Evolutionary conservation across 2,329 filamentous ascomycete genomes (phyloP).

Genomic region (Fusarium sp.): DNA sequence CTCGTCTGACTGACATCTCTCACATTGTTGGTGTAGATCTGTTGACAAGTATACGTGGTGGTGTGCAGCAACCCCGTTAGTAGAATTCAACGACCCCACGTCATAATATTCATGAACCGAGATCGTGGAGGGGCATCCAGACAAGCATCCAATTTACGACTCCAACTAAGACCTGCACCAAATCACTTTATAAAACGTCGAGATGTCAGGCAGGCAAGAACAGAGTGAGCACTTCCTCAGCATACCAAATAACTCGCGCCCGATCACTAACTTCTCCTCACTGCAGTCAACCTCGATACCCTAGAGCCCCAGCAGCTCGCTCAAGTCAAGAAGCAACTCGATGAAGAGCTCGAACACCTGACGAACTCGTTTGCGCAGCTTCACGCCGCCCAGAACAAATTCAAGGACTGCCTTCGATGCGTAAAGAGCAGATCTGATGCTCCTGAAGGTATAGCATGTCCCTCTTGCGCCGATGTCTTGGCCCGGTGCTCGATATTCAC

Average conservation of each 20-base stretch:
- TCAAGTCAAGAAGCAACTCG: constrained; percentile 94
- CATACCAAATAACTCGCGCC: not conserved
- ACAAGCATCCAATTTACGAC: constrained; percentile 19
- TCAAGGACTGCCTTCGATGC: constrained; percentile 86
- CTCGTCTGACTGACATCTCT: not conserved
- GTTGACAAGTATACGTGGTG: not conserved
- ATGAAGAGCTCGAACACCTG: constrained; percentile 95
- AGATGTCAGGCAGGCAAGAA: constrained; percentile 52
- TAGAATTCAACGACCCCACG: constrained; percentile 49
- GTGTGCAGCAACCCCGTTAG: constrained; percentile 45
- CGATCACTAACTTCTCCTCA: constrained; percentile 4
- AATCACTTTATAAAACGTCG: constrained; percentile 25
- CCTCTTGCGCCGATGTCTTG: not conserved
- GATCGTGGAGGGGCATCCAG: constrained; percentile 44
- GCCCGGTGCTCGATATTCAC: not conserved
- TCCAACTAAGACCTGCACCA: constrained; percentile 10
- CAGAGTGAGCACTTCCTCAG: constrained; percentile 40
- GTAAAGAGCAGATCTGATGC: constrained; percentile 64
- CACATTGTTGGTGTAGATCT: not conserved
- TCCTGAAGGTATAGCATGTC: constrained; percentile 45
- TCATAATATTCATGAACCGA: constrained; percentile 48
- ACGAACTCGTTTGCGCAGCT: constrained; percentile 91
- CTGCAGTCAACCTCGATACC: constrained; percentile 72
- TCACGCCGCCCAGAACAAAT: constrained; percentile 89
- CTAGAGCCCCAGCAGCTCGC: constrained; percentile 88